Conservation (phyloP, 169 alveolate species). For the Amoebophrya sp. region DNA sequence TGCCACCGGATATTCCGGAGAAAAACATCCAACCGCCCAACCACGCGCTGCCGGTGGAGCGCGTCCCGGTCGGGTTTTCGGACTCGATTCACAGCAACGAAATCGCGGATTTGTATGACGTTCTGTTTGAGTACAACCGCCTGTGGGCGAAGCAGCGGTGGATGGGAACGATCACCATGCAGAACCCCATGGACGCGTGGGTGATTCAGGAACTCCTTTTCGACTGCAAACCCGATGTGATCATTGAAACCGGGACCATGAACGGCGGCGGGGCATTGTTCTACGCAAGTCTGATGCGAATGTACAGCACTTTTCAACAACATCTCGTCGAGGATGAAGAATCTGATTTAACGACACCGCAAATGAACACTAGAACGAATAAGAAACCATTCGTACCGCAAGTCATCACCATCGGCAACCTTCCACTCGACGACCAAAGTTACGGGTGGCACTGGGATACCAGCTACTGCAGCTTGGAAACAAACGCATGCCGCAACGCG, state of each 20-base stretch:
- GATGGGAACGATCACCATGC: not conserved
- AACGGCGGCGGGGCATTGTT: not conserved
- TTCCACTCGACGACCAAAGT: not conserved
- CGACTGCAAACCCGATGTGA: not conserved
- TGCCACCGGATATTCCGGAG: not conserved
- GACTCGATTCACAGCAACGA: not conserved
- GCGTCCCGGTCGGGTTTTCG: not conserved
- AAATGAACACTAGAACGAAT: too few species aligned
- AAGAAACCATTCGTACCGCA: not conserved
- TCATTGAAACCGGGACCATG: not conserved
- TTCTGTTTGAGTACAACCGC: not conserved
- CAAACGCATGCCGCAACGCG: not conserved
- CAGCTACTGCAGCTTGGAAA: not conserved
- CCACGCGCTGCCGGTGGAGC: not conserved
- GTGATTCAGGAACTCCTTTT: not conserved
- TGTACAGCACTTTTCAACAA: too few species aligned
- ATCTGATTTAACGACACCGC: not conserved
- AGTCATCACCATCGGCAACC: not conserved
- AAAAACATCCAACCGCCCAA: not conserved
- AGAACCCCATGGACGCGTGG: slow-evolving; percentile 14
- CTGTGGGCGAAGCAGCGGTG: not conserved
- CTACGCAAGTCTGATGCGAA: not conserved
- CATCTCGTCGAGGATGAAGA: not conserved
- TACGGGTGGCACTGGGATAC: not conserved
- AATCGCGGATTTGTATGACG: not conserved